phyloP scores from a whole-genome alignment of 306 rosid genomes.

The Fragaria ananassa region DNA sequence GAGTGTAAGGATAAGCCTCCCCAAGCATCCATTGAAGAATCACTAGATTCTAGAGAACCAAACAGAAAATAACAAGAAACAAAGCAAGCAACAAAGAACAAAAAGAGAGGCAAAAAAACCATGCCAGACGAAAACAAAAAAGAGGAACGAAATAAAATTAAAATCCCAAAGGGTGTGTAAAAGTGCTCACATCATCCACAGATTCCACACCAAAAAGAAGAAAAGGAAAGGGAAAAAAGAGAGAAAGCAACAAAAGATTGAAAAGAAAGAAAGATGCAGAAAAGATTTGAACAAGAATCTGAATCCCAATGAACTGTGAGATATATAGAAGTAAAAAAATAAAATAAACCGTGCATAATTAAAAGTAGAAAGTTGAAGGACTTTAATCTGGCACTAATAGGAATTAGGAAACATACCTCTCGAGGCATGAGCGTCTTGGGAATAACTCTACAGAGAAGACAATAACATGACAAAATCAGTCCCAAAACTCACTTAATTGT shows the following conservation, averaged over 20 bases:
- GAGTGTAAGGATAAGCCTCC: conserved; percentile 22
- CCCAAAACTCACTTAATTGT: conserved; percentile 32
- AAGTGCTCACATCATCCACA: conserved; percentile 10
- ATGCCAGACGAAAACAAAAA: neutral
- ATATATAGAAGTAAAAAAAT: conserved; percentile 6
- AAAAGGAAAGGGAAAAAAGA: neutral
- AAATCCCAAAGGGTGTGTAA: conserved; percentile 21
- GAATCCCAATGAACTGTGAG: conserved; percentile 21
- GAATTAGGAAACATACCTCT: conserved; percentile 74
- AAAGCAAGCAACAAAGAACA: conserved; percentile 18
- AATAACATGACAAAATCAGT: conserved; percentile 54
- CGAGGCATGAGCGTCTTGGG: conserved; percentile 99
- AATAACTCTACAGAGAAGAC: conserved; percentile 85
- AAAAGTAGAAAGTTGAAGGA: conserved; percentile 34
- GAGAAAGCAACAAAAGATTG: conserved; percentile 19
- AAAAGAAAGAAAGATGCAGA: conserved; percentile 4
- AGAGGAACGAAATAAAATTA: neutral
- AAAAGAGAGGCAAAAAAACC: neutral
- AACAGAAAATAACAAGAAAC: conserved; percentile 5
- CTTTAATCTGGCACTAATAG: conserved; percentile 30
- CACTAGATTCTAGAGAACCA: conserved; percentile 5
- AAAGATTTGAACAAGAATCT: conserved; percentile 18
- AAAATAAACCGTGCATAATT: conserved; percentile 5
- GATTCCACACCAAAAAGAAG: conserved; percentile 23
- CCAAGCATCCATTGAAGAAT: conserved; percentile 19